These are phyloP conservation scores for Shiraia sp. DNA, from an alignment of 2,329 filamentous ascomycete genomes.

Conservation along the genomic window DNA sequence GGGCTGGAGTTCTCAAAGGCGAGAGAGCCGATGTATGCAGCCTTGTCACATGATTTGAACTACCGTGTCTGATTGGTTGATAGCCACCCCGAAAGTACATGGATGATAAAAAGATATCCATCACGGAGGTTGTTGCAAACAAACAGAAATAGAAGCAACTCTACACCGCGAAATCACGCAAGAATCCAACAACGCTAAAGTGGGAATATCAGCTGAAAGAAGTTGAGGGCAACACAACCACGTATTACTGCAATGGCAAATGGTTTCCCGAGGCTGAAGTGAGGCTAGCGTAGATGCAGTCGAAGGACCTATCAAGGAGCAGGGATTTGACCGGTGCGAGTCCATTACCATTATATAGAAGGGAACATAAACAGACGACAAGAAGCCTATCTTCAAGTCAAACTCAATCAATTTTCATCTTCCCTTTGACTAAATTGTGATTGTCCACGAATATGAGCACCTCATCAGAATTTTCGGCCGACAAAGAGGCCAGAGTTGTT, in stretches of 20 bases:
- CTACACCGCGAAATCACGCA: background rate
- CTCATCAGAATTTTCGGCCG: too few relatives aligned
- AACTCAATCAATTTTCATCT: too few relatives aligned
- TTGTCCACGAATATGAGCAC: too few relatives aligned
- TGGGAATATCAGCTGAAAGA: constrained; percentile 2
- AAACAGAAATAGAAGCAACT: constrained; percentile 1
- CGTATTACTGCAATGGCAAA: background rate
- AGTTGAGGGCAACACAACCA: background rate
- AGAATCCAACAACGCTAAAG: background rate
- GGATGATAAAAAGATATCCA: background rate
- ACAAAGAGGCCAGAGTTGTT: background rate
- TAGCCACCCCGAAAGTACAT: background rate
- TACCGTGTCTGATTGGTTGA: background rate
- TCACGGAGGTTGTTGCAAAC: background rate
- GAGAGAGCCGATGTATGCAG: background rate
- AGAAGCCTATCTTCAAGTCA: too few relatives aligned
- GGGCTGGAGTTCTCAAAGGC: background rate
- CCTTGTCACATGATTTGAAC: background rate
- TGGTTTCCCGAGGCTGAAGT: constrained; percentile 2
- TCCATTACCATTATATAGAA: too few relatives aligned
- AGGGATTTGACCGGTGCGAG: too few relatives aligned
- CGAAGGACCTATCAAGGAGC: too few relatives aligned
- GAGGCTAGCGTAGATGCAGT: background rate
- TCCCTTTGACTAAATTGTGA: too few relatives aligned
- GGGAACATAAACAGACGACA: too few relatives aligned